Percentiles rank a stretch among this genome's conserved stretches.
These are phyloP conservation scores for Mycena rebaudengoi DNA, from an alignment of 768 basidiomycete species.

Conservation along the genomic window DNA sequence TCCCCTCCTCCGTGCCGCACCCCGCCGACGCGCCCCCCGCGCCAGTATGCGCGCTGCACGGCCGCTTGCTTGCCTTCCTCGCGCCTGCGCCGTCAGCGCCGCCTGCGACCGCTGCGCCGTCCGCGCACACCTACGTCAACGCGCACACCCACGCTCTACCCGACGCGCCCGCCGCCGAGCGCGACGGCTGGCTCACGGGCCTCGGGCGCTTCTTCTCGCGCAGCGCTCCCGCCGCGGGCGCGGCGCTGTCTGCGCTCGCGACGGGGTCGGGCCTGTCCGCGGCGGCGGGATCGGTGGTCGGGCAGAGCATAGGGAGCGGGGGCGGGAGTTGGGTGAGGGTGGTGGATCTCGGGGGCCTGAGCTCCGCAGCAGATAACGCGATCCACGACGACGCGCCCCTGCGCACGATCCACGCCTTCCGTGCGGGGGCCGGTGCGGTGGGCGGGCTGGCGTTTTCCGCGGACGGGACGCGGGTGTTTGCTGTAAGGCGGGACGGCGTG, in stretches of 20 bases:
- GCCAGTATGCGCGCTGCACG: slow-evolving; percentile 16
- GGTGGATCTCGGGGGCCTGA: slow-evolving; percentile 10
- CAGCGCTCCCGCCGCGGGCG: slow-evolving; percentile 5
- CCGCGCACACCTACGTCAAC: too few species aligned
- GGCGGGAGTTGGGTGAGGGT: slow-evolving; percentile 21
- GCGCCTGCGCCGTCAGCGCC: neutral
- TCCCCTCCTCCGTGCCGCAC: neutral
- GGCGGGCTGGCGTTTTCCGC: slow-evolving; percentile 10
- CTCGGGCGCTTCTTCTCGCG: slow-evolving; percentile 24
- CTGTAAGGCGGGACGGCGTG: slow-evolving; percentile 20
- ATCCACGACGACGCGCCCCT: neutral
- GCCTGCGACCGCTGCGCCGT: too few species aligned
- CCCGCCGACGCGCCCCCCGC: slow-evolving; percentile 16
- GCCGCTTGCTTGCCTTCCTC: slow-evolving; percentile 26
- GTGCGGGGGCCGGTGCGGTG: slow-evolving; percentile 6
- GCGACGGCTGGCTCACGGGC: too few species aligned
- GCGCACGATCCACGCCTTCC: slow-evolving; percentile 16
- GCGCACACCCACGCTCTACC: too few species aligned
- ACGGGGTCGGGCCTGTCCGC: neutral
- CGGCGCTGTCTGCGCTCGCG: neutral
- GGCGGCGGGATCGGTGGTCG: neutral
- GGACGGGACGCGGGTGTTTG: slow-evolving; percentile 20
- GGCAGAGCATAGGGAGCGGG: neutral
- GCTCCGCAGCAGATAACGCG: neutral
- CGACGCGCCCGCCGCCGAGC: too few species aligned